Percentiles rank a stretch among this genome's conserved stretches.
Evolutionary conservation across 441 rosid species (phyloP).

Genomic region (Gossypium gossypioides): DNA sequence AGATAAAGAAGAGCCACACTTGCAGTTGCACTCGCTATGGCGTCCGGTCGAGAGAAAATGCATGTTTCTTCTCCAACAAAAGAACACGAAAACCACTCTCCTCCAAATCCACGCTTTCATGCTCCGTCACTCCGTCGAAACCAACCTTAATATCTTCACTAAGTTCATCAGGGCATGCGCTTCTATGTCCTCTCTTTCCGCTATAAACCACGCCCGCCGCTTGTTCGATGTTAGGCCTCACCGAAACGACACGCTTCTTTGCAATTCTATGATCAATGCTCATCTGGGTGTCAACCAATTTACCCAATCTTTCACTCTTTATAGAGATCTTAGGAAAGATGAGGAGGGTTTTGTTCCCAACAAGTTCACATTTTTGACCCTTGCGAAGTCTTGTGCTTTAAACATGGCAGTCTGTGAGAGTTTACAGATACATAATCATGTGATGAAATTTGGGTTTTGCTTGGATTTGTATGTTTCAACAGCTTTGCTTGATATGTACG

Average conservation of each 20-base stretch:
- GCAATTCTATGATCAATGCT: constrained; percentile 60
- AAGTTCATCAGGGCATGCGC: constrained; percentile 38
- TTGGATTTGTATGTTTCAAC: constrained; percentile 42
- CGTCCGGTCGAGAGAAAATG: constrained; percentile 45
- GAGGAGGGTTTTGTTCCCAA: constrained; percentile 42
- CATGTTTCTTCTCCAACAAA: constrained; percentile 39
- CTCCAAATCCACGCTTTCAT: constrained; percentile 59
- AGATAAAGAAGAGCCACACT: constrained; percentile 4
- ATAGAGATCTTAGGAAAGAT: constrained; percentile 33
- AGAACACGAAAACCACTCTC: constrained; percentile 25
- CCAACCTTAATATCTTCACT: constrained; percentile 48
- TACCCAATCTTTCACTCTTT: constrained; percentile 34
- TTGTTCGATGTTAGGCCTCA: constrained; percentile 43
- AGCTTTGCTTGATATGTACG: constrained; percentile 41
- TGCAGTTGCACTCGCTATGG: constrained; percentile 24
- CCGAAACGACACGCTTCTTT: constrained; percentile 46
- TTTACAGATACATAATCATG: constrained; percentile 36
- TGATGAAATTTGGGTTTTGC: constrained; percentile 31
- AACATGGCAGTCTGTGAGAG: constrained; percentile 38
- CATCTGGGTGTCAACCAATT: constrained; percentile 33
- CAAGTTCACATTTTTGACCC: constrained; percentile 44
- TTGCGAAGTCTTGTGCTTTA: constrained; percentile 44
- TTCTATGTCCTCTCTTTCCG: constrained; percentile 20
- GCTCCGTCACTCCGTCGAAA: constrained; percentile 42
- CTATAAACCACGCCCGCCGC: constrained; percentile 39